phyloP scores from a whole-genome alignment of 345 rosid genomes.

The Sonneratia caseolaris region DNA sequence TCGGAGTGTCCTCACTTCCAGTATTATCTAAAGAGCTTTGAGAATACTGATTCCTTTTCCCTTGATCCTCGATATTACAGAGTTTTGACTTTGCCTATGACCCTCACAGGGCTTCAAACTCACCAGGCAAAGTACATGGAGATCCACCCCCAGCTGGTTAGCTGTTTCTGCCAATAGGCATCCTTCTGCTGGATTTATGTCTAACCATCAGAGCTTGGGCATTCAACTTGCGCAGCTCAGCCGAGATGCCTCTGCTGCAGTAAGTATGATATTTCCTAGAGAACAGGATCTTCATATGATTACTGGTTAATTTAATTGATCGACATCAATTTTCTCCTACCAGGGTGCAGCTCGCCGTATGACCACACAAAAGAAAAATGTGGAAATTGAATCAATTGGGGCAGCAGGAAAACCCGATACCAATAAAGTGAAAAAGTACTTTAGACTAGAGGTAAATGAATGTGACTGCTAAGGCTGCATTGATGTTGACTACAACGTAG shows the following conservation, averaged over 20 bases:
- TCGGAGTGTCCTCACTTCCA: background rate
- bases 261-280: constrained; percentile 25
- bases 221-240: constrained; percentile 92
- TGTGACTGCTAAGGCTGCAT: background rate
- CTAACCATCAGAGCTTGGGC: constrained; percentile 94
- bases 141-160: constrained; percentile 67
- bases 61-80: background rate
- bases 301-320: background rate
- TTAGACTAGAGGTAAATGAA: constrained; percentile 29
- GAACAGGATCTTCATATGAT: background rate
- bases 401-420: constrained; percentile 26
- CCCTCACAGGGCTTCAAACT: constrained; percentile 69
- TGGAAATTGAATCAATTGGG: constrained; percentile 39
- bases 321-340: background rate
- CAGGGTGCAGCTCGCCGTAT: constrained; percentile 55
- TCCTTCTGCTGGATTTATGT: constrained; percentile 76
- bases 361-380: constrained; percentile 34
- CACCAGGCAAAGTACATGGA: constrained; percentile 79
- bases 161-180: constrained; percentile 83
- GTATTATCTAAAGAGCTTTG: background rate
- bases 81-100: background rate
- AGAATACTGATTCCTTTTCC: background rate
- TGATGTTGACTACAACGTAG: background rate
- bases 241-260: constrained; percentile 99
- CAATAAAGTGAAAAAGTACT: constrained; percentile 27